Evolutionary conservation across 169 alveolate species (phyloP), one percentile per base, ranked within the genome.

Genomic region (Cryptosporidium canis): DNA sequence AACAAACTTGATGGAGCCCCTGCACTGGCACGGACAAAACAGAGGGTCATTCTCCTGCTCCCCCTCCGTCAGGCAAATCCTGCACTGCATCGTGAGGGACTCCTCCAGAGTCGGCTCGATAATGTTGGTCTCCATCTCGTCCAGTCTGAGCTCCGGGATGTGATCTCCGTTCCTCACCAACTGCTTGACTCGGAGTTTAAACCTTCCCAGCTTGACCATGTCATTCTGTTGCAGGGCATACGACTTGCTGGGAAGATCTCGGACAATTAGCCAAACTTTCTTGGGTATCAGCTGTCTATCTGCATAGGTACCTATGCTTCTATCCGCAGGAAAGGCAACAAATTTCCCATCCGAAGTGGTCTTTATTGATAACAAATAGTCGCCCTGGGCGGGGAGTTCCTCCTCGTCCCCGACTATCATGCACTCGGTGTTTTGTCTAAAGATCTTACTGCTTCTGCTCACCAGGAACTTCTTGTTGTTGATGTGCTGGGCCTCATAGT

Each of bases 51-150:
- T 94, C 61, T 67, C 85, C 41, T 90, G 92, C 53, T 93, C 90
- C 9, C 98, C 97, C 82, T 97, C 99, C 51, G 94, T 91, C 66
- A 97, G 91, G 90, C 99, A 97, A 24, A 97, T 97, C 33, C 99
- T 92, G 82, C 99, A 97, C 83, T 96, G 97, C 61, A 93, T 83
- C 31, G 87, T 77, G 12, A 77, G 16, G 14, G 87, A 77, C 35
- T 77, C 87, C 18, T 77, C 87, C 24, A 55, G 12, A 24, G 65
- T 77, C 7, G 87, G 87, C 64, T 77, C 87, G 16, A 77, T 77
- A 39, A 71, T 53, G 37, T 45, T 70, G 2, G 83, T 65, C 58
- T 83, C 84, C 37, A 53, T 83, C 39, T 68, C 84, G 43, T 83
- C 90, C 14, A 68, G 44, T 21, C 85, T 51, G 12, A 67, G 65